Evolutionary conservation across 2,329 filamentous ascomycete genomes (phyloP).

Genomic region (Sphaerulina musiva): DNA sequence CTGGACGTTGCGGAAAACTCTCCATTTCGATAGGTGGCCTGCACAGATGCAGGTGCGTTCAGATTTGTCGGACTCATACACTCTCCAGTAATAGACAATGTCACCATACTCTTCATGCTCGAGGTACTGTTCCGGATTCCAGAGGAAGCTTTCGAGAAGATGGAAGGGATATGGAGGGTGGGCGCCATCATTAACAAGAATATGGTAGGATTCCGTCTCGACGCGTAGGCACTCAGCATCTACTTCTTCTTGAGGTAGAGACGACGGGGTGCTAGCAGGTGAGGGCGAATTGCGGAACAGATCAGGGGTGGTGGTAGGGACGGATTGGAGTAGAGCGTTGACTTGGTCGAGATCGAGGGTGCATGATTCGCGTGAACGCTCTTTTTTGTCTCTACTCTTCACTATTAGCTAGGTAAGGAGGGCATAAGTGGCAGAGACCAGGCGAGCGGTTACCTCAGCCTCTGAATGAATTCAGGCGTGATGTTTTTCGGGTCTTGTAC

Average conservation of each 20-base stretch:
- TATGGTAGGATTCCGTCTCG: slow-evolving; percentile 1
- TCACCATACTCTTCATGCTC: slow-evolving; percentile 3
- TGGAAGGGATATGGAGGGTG: slow-evolving; percentile 7
- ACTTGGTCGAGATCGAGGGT: slow-evolving; percentile 4
- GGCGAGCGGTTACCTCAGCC: background rate
- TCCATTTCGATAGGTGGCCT: background rate
- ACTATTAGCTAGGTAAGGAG: background rate
- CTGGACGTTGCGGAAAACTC: too few relatives aligned
- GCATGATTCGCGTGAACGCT: background rate
- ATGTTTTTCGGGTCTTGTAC: slow-evolving; percentile 6
- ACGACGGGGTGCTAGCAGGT: background rate
- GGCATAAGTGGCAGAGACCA: background rate
- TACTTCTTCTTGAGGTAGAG: background rate
- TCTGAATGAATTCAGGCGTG: slow-evolving; percentile 1
- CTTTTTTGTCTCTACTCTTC: background rate
- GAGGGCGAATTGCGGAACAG: background rate
- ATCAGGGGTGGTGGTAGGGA: background rate
- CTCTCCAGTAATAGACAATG: slow-evolving; percentile 6
- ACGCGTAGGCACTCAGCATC: background rate
- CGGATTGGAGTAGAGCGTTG: background rate
- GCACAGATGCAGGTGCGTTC: background rate
- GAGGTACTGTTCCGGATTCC: slow-evolving; percentile 2
- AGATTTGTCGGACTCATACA: too few relatives aligned
- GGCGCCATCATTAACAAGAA: background rate
- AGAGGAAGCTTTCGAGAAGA: slow-evolving; percentile 1